Percentiles rank a stretch among this genome's conserved stretches.
Conservation (phyloP, 768 basidiomycete genomes). For the Heimioporus sp. region DNA sequence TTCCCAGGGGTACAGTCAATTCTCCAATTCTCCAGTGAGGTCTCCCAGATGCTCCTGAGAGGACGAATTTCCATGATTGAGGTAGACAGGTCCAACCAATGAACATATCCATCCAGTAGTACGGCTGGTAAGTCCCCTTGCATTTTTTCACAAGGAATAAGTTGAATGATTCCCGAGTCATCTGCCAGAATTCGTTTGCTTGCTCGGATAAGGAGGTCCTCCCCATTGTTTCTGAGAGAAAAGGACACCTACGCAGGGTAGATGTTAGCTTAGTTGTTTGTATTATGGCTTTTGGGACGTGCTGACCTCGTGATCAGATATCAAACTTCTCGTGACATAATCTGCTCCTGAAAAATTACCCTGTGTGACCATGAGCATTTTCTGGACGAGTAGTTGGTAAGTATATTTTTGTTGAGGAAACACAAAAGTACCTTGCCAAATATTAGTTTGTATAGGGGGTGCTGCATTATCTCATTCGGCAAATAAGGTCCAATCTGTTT, state of each 20-base stretch:
- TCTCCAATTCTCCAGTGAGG: too few species aligned
- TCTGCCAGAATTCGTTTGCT: too few species aligned
- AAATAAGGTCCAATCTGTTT: conserved; percentile 15
- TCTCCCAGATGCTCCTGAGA: too few species aligned
- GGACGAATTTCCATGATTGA: neutral
- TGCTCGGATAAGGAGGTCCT: neutral
- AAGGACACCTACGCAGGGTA: conserved; percentile 21
- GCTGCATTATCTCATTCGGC: neutral
- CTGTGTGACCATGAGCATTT: neutral
- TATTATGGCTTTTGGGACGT: too few species aligned
- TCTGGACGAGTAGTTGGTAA: too few species aligned
- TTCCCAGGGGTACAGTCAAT: too few species aligned
- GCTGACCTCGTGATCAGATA: too few species aligned
- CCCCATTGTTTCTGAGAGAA: neutral
- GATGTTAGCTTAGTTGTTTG: too few species aligned
- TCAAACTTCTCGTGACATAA: too few species aligned
- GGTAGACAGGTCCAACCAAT: neutral
- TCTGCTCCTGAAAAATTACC: conserved; percentile 16
- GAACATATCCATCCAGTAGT: neutral
- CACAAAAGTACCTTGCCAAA: neutral
- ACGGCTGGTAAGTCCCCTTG: neutral
- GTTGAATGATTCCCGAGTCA: neutral
- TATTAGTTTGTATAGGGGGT: neutral
- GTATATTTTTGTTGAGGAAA: too few species aligned
- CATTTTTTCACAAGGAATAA: neutral